A percentile compares a stretch with the other conserved stretches of the same genome.
phyloP scores from a whole-genome alignment of 129 eudicot species.

The Tagetes patula region DNA sequence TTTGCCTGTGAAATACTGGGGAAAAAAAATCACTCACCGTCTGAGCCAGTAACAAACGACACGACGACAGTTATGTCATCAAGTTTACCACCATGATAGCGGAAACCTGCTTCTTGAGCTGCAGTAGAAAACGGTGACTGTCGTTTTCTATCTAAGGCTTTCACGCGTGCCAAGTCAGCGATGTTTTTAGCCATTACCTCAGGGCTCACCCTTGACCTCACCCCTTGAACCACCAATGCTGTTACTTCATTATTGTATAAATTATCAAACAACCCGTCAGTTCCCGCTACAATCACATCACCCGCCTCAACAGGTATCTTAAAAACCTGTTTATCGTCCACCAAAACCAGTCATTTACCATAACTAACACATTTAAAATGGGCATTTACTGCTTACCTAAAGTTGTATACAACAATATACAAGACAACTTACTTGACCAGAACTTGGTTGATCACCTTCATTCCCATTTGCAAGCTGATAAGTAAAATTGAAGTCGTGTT shows the following conservation, averaged over 20 bases:
- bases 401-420: neutral
- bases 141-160: constrained; percentile 59
- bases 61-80: constrained; percentile 90
- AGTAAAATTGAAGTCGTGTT: constrained; percentile 84
- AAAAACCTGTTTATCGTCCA: constrained; percentile 53
- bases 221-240: constrained; percentile 62
- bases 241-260: constrained; percentile 62
- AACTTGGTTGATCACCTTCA: constrained; percentile 79
- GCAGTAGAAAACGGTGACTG: constrained; percentile 82
- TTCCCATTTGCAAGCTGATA: constrained; percentile 65
- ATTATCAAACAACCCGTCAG: constrained; percentile 90
- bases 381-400: too few relatives aligned
- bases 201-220: constrained; percentile 50
- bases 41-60: constrained; percentile 48
- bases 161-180: constrained; percentile 67
- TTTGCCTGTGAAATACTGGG: neutral
- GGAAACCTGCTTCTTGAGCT: constrained; percentile 81
- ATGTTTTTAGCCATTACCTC: constrained; percentile 60
- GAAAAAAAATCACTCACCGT: constrained; percentile 15
- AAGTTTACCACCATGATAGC: constrained; percentile 82
- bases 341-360: constrained; percentile 5
- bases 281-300: constrained; percentile 86
- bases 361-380: neutral
- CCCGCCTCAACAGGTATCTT: constrained; percentile 65
- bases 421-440: constrained; percentile 68